Percentiles rank a stretch among this genome's conserved stretches.
phyloP scores from a whole-genome alignment of 441 rosid species.

The Jatropha podagrica region DNA sequence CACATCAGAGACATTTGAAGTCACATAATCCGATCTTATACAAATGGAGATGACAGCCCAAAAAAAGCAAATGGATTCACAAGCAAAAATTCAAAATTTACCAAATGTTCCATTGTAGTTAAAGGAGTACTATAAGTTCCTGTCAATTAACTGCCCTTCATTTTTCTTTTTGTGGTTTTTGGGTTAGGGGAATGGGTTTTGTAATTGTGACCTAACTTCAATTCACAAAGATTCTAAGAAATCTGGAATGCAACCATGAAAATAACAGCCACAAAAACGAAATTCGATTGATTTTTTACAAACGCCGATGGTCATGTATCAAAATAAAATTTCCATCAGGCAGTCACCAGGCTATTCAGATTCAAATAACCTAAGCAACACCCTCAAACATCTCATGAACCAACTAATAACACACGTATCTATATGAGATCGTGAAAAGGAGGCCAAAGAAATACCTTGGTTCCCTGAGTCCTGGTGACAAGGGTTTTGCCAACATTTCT shows the following conservation, averaged over 20 bases:
- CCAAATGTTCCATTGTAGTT: not conserved
- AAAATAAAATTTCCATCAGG: not conserved
- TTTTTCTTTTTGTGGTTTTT: too few species aligned
- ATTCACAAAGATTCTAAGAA: too few species aligned
- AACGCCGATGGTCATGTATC: not conserved
- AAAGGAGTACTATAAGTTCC: not conserved
- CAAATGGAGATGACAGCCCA: not conserved
- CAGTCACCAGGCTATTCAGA: not conserved
- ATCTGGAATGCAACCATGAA: too few species aligned
- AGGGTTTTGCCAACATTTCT: slow-evolving; percentile 83
- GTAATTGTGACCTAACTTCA: too few species aligned
- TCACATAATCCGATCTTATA: not conserved
- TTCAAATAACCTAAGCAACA: not conserved
- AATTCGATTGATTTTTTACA: not conserved
- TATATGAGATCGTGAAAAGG: not conserved
- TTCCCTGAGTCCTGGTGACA: slow-evolving; percentile 89
- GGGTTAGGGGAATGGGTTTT: not conserved
- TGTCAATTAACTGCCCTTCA: not conserved
- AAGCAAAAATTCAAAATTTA: not conserved
- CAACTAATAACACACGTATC: not conserved
- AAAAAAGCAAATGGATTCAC: not conserved
- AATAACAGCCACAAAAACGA: not conserved
- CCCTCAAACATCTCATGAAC: not conserved
- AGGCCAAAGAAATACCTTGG: slow-evolving; percentile 54
- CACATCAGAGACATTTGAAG: not conserved